These are phyloP conservation scores for Xylaria sp. DNA, from an alignment of 2,329 filamentous ascomycete genomes.

Conservation along the genomic window DNA sequence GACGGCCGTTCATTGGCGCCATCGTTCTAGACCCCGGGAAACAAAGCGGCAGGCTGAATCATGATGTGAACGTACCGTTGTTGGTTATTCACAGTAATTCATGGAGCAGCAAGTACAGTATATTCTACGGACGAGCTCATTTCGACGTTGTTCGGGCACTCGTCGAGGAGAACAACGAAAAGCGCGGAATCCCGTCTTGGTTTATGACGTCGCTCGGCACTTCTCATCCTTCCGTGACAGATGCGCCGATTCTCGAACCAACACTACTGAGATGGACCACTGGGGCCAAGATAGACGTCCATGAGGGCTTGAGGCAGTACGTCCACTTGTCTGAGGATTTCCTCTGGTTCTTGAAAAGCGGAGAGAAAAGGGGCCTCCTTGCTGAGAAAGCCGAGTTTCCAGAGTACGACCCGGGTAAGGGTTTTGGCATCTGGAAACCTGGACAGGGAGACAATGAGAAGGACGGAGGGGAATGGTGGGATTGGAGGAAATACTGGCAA, in stretches of 20 bases:
- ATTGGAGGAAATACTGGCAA: slow-evolving; percentile 56
- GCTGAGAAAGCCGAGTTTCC: slow-evolving; percentile 60
- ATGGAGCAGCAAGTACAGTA: slow-evolving; percentile 67
- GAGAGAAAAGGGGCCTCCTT: slow-evolving; percentile 60
- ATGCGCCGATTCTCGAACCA: slow-evolving; percentile 73
- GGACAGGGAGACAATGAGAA: slow-evolving; percentile 47
- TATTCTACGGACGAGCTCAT: slow-evolving; percentile 73
- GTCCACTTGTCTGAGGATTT: slow-evolving; percentile 69
- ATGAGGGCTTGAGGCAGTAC: slow-evolving; percentile 68
- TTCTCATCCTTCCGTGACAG: slow-evolving; percentile 72
- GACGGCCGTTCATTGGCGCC: slow-evolving; percentile 63
- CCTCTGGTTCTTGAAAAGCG: slow-evolving; percentile 59
- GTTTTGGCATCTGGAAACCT: slow-evolving; percentile 51
- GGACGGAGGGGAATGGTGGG: slow-evolving; percentile 50
- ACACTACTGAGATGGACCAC: slow-evolving; percentile 70
- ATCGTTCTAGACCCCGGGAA: slow-evolving; percentile 76
- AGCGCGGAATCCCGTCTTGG: slow-evolving; percentile 60
- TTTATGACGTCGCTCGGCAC: slow-evolving; percentile 67
- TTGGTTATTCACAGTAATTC: slow-evolving; percentile 72
- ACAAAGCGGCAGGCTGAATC: slow-evolving; percentile 69
- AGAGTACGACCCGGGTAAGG: slow-evolving; percentile 51
- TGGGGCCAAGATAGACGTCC: slow-evolving; percentile 67
- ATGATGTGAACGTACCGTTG: slow-evolving; percentile 67
- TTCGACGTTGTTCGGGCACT: slow-evolving; percentile 71
- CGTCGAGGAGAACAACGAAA: slow-evolving; percentile 57